Evolutionary conservation across 768 basidiomycete species (phyloP).

Genomic region (Suillus occidentalis): DNA sequence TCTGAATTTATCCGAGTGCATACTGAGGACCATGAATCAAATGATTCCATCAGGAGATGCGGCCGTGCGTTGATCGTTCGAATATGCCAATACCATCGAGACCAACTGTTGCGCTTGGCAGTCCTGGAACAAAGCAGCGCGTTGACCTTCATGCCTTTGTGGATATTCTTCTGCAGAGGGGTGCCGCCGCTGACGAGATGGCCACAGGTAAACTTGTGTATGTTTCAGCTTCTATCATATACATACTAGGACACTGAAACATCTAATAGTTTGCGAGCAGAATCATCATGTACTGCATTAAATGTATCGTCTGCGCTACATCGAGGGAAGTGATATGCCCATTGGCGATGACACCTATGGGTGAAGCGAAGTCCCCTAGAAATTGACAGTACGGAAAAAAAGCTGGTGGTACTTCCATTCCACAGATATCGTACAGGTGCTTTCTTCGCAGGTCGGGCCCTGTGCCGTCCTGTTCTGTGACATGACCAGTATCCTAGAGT

Average conservation of each 20-base stretch:
- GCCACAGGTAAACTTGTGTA: slow-evolving; percentile 78
- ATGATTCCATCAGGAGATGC: too few species aligned
- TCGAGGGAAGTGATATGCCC: too few species aligned
- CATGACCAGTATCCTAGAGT: too few species aligned
- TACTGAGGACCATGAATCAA: too few species aligned
- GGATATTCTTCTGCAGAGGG: slow-evolving; percentile 63
- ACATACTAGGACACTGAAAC: not conserved
- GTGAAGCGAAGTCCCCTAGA: too few species aligned
- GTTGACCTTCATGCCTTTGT: slow-evolving; percentile 42
- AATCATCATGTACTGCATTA: not conserved
- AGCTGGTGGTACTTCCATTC: not conserved
- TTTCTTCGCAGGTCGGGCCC: not conserved
- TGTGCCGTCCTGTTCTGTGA: not conserved
- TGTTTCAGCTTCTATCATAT: slow-evolving; percentile 27
- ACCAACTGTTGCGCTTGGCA: slow-evolving; percentile 76
- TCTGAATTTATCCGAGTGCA: too few species aligned
- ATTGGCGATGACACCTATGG: too few species aligned
- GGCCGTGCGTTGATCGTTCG: too few species aligned
- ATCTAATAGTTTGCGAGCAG: not conserved
- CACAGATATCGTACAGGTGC: not conserved
- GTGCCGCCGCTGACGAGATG: slow-evolving; percentile 72
- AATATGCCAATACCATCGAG: slow-evolving; percentile 47
- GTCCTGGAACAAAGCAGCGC: slow-evolving; percentile 55
- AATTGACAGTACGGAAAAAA: not conserved
- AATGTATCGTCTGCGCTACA: too few species aligned